Evolutionary conservation across 2,329 filamentous ascomycete genomes (phyloP).

Genomic region (Trichoderma semiorbis): DNA sequence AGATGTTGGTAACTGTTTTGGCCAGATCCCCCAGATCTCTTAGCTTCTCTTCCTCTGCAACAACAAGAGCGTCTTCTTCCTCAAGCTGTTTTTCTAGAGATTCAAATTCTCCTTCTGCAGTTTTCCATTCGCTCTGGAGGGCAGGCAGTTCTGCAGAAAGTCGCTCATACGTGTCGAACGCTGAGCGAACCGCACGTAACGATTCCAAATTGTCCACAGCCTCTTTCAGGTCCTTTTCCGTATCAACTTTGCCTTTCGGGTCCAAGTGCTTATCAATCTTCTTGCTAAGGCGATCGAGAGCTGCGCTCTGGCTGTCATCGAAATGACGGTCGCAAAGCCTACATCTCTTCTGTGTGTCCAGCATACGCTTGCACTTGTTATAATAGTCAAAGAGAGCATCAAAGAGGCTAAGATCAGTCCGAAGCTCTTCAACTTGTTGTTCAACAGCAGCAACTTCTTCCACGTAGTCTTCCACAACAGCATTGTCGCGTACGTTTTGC

Average conservation of each 20-base stretch:
- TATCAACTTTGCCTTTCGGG: constrained; percentile 58
- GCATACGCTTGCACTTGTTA: constrained; percentile 60
- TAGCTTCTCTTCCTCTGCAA: constrained; percentile 61
- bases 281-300: constrained; percentile 57
- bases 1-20: constrained; percentile 73
- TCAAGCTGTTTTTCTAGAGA: constrained; percentile 60
- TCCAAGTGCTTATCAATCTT: constrained; percentile 64
- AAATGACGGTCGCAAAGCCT: constrained; percentile 72
- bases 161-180: constrained; percentile 72
- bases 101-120: constrained; percentile 60
- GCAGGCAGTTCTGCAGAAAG: constrained; percentile 68
- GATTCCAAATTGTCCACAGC: constrained; percentile 50
- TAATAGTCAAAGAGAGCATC: constrained; percentile 71
- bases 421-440: constrained; percentile 57
- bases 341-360: constrained; percentile 69
- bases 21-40: constrained; percentile 71
- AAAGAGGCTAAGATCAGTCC: constrained; percentile 66
- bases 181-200: constrained; percentile 59
- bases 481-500: constrained; percentile 40
- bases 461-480: constrained; percentile 52
- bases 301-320: constrained; percentile 54
- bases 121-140: constrained; percentile 60
- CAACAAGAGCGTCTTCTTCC: constrained; percentile 63
- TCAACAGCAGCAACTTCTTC: constrained; percentile 49
- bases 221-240: constrained; percentile 58